Conservation (phyloP, 1,139 yeast genomes). For the Pichia norvegensis region DNA sequence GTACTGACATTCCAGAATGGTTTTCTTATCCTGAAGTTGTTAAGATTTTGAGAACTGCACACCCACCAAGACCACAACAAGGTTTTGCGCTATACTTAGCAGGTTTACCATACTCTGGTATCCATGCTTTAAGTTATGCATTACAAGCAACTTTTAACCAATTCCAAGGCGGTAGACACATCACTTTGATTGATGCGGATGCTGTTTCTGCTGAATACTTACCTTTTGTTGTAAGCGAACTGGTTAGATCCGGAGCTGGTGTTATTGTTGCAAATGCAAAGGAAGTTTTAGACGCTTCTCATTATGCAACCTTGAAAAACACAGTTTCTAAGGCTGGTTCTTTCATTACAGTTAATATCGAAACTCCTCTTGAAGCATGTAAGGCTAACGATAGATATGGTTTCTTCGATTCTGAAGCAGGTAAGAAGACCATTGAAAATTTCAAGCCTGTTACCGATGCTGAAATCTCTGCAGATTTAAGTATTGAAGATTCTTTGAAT, state of each 20-base stretch:
- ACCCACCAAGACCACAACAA: slow-evolving; percentile 85
- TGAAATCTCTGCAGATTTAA: slow-evolving; percentile 45
- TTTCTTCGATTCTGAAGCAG: slow-evolving; percentile 36
- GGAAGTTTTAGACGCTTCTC: slow-evolving; percentile 38
- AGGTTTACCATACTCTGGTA: slow-evolving; percentile 50
- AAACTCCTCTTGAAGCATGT: slow-evolving; percentile 40
- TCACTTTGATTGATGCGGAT: slow-evolving; percentile 54
- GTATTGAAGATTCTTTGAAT: slow-evolving; percentile 39
- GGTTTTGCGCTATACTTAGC: slow-evolving; percentile 71
- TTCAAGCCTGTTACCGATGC: slow-evolving; percentile 42
- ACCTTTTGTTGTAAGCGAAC: slow-evolving; percentile 66
- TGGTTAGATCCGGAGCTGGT: slow-evolving; percentile 86
- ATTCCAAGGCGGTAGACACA: slow-evolving; percentile 79
- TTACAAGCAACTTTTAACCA: slow-evolving; percentile 87
- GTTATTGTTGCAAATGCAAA: slow-evolving; percentile 57
- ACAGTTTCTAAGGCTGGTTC: slow-evolving; percentile 40
- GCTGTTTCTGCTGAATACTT: slow-evolving; percentile 37
- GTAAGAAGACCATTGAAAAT: slow-evolving; percentile 34
- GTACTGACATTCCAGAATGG: slow-evolving; percentile 90
- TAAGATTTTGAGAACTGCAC: slow-evolving; percentile 78
- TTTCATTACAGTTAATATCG: slow-evolving; percentile 42
- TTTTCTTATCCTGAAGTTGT: slow-evolving; percentile 97
- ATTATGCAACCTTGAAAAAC: slow-evolving; percentile 31
- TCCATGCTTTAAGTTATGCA: slow-evolving; percentile 70
- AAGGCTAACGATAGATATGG: slow-evolving; percentile 44